Conservation (phyloP, 148 eudicot species). For the Cornus suecica region DNA sequence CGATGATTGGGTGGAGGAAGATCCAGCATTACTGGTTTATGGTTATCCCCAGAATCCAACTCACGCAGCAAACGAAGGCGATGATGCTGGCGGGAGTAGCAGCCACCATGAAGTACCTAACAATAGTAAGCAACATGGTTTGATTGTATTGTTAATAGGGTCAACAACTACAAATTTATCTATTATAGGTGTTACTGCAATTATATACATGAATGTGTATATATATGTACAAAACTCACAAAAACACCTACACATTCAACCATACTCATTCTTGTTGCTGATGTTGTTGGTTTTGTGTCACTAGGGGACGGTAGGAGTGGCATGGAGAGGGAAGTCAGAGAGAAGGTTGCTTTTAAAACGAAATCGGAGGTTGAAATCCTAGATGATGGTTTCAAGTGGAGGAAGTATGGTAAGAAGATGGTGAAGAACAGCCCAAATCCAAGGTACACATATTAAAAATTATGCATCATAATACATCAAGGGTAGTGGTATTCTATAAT, state of each 20-base stretch:
- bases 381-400: constrained; percentile 78
- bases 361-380: constrained; percentile 58
- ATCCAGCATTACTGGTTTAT: constrained; percentile 23
- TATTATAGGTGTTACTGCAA: not conserved
- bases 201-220: not conserved
- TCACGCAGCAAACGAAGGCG: constrained; percentile 5
- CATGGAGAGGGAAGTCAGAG: constrained; percentile 32
- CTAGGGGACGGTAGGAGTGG: constrained; percentile 21
- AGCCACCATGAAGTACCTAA: constrained; percentile 22
- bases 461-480: too few relatives aligned
- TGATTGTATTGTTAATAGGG: not conserved
- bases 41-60: constrained; percentile 7
- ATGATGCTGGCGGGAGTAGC: constrained; percentile 23
- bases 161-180: not conserved
- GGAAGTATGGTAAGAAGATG: constrained; percentile 84
- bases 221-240: not conserved
- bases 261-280: not conserved
- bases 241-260: not conserved
- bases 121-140: constrained; percentile 8
- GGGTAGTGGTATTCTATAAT: too few relatives aligned
- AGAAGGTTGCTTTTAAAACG: constrained; percentile 59
- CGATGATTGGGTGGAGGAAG: constrained; percentile 21
- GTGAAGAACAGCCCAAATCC: constrained; percentile 79
- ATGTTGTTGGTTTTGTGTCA: not conserved
- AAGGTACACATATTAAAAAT: constrained; percentile 35